Evolutionary conservation across 169 alveolate genomes (phyloP).

Genomic region (Neospora caninum): DNA sequence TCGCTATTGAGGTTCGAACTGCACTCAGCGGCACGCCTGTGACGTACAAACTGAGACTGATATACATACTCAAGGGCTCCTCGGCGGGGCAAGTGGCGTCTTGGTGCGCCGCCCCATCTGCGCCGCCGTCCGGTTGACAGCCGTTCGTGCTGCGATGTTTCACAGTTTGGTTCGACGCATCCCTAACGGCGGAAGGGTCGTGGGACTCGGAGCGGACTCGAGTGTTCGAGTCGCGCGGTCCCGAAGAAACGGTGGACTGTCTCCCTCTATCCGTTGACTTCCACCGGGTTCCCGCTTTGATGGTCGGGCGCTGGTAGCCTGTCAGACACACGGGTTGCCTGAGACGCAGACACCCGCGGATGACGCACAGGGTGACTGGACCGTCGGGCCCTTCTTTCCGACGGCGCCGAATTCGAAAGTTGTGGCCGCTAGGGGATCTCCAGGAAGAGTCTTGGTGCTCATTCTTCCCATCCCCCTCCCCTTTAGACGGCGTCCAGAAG

Average conservation of each 20-base stretch:
- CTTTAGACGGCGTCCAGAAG: not conserved
- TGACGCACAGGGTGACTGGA: not conserved
- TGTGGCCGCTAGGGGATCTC: not conserved
- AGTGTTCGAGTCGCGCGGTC: not conserved
- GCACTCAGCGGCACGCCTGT: slow-evolving; percentile 4
- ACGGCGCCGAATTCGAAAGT: not conserved
- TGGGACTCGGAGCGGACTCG: no score
- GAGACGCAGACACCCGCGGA: slow-evolving; percentile 32
- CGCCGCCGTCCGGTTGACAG: not conserved
- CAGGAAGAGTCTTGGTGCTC: not conserved
- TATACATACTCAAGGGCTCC: slow-evolving; percentile 22
- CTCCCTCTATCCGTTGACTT: not conserved
- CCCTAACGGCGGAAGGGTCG: no score
- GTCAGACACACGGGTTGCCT: not conserved
- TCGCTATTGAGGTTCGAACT: not conserved
- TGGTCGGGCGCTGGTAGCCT: slow-evolving; percentile 9
- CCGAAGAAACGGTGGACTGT: not conserved
- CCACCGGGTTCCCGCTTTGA: not conserved
- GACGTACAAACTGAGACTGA: slow-evolving; percentile 24
- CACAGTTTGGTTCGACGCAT: no score
- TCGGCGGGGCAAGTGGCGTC: no score
- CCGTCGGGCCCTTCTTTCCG: not conserved
- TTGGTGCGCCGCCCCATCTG: not conserved
- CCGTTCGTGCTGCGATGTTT: no score
- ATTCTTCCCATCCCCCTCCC: not conserved